A percentile compares a stretch with the other conserved stretches of the same genome.
These are phyloP conservation scores for Cochlearia excelsa DNA, from an alignment of 345 rosid genomes.

Conservation along the genomic window DNA sequence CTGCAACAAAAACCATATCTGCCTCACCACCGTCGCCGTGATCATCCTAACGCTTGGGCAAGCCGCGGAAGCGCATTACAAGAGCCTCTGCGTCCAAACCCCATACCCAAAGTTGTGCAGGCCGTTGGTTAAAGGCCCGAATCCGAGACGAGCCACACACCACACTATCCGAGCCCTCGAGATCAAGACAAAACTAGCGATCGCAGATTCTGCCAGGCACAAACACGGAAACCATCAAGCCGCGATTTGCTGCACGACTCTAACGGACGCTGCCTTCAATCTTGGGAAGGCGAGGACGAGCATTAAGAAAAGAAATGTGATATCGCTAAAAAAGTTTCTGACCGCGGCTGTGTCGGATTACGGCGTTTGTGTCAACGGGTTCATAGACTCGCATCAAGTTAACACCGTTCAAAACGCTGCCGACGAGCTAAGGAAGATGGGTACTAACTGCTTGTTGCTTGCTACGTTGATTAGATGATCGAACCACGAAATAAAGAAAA, in stretches of 20 bases:
- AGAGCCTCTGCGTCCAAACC: constrained; percentile 22
- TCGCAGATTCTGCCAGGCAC: not conserved
- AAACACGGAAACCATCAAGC: constrained; percentile 11
- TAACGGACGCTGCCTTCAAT: constrained; percentile 25
- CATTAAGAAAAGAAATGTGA: constrained; percentile 4
- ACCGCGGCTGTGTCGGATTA: constrained; percentile 32
- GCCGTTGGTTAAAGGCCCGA: constrained; percentile 22
- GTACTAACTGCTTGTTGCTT: constrained; percentile 30
- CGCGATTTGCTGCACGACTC: constrained; percentile 16
- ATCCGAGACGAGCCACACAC: constrained; percentile 28
- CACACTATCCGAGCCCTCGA: constrained; percentile 23
- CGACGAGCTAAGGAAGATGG: constrained; percentile 32
- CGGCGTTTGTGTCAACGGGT: constrained; percentile 29
- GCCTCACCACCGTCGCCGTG: constrained; percentile 3
- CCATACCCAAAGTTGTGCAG: constrained; percentile 28
- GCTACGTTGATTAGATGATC: constrained; percentile 29
- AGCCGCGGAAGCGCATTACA: constrained; percentile 16
- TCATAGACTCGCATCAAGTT: constrained; percentile 25
- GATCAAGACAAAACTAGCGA: constrained; percentile 16
- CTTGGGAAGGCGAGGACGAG: constrained; percentile 21
- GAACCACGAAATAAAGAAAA: not conserved
- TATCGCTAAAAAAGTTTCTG: constrained; percentile 17
- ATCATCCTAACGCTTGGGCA: constrained; percentile 12
- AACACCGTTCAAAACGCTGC: constrained; percentile 28
- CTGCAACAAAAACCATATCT: constrained; percentile 24